Evolutionary conservation across 306 rosid species (phyloP), one percentile per base, ranked within the genome.

Genomic region (Vigna radiata): DNA sequence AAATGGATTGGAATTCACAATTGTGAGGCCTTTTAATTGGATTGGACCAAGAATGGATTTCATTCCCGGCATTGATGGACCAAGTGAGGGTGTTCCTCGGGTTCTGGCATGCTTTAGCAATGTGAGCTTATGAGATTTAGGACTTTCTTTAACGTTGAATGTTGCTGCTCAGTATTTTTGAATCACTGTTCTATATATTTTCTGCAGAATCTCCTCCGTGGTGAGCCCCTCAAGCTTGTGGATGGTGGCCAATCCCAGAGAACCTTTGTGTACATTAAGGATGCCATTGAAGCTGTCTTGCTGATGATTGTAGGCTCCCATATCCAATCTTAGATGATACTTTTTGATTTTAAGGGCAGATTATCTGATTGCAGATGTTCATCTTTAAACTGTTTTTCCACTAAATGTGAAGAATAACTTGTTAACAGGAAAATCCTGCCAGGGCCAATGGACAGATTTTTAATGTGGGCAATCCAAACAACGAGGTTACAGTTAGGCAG

Each of bases 1-100:
- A 82, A 94, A 94, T 82, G 97, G 92, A 71, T 67, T 91, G 11
- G 96, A 90, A 71, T 91, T 94, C 78, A 87, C 98, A n/a, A 91
- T 93, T 66, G 98, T 93, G 59, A 83, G 98, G 54, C 97, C 98
- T 50, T 93, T 93, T 31, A 94, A 94, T 83, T 94, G 98, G 98
- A 94, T 94, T 54, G 98, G 98, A 58, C 97, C 98, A 64, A 60
- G 97, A 65, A 94, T 94, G 98, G 98, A 94, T 85, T 91, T 94
- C 87, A 94, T 94, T 73, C 98, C 98, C 13, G 98, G 98, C n/a
- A 76, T 94, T 67, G 97, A 94, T 25, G 98, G 98, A 44, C 98
- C 98, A 58, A 90, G 92, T 83, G 98, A 94, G 86, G 98, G 98
- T 68, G 98, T 94, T 85, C 98, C 98, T 1, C 84, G 97, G 62